Evolutionary conservation across 2,329 filamentous ascomycete genomes (phyloP), one percentile per base, ranked within the genome.

Genomic region (Neodidymelliopsis sp.): DNA sequence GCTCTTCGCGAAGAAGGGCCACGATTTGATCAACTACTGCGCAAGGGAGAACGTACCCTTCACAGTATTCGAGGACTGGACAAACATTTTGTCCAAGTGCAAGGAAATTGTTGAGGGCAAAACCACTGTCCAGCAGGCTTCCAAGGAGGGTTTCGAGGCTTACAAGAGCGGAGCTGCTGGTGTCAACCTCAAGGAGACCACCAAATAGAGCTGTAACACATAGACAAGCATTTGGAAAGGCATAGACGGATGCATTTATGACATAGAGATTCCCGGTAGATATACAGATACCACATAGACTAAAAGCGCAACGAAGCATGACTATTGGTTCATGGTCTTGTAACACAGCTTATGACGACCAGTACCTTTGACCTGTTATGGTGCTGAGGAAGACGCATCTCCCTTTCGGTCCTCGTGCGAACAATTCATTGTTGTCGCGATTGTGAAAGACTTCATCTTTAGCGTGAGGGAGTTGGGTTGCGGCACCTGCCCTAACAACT

Each of bases 1-100:
- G 43, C 80, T 97, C 25, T 97, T 97, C 67, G 93, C 93, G 42
- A 97, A 97, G 81, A 87, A 89, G 57, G 93, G 91, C 16, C 86
- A 90, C 72, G 91, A 97, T 74, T 83, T 97, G 46, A 88, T 97
- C 56, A 85, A 82, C 11, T 97, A 90, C 76, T 97, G 93, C 70
- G 87, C 92, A 63, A 85, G 84, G 44, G 85, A 96, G 72, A 84
- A 88, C 8, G 86, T 96, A 15, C 91, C 92, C 0, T 97, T 95
- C 72, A 93, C 90, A 11, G 85, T 89, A 3, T 97, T 97, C 71
- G 81, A 89, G 63, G 85, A 92, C 76, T 97, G 93, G 84, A 83
- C 83, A 6, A 84, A 86, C 56, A 96, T 96, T 66, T 79, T 90
- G 36, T 79, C 82, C 53, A 88, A 87, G 22, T 87, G 90, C 53